phyloP scores from a whole-genome alignment of 1,284 basidiomycete genomes.

The Rhodotorula sp. region DNA sequence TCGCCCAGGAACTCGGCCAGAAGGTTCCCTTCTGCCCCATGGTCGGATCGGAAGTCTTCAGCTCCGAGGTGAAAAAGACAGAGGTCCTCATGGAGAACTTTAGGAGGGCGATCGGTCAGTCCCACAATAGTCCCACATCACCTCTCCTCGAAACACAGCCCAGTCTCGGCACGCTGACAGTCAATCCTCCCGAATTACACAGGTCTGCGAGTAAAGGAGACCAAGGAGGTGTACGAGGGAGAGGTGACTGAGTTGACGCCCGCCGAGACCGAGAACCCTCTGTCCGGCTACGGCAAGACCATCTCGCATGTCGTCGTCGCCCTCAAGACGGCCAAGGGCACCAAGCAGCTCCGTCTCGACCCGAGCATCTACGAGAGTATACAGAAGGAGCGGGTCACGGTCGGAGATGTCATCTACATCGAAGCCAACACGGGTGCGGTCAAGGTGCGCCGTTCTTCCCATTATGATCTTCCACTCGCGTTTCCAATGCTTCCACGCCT shows the following conservation, averaged over 20 bases:
- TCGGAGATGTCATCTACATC: slow-evolving; percentile 96
- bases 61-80: slow-evolving; percentile 97
- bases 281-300: slow-evolving; percentile 97
- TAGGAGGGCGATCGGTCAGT: slow-evolving; percentile 83
- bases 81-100: slow-evolving; percentile 97
- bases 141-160: not conserved
- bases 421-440: slow-evolving; percentile 93
- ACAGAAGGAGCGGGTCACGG: slow-evolving; percentile 92
- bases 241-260: slow-evolving; percentile 97
- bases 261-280: slow-evolving; percentile 88
- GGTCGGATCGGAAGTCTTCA: slow-evolving; percentile 97
- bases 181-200: not conserved
- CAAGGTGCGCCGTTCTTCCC: slow-evolving; percentile 60
- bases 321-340: slow-evolving; percentile 97
- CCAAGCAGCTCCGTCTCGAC: slow-evolving; percentile 92
- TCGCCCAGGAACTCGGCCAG: slow-evolving; percentile 87
- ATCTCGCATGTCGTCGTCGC: slow-evolving; percentile 95
- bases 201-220: slow-evolving; percentile 96
- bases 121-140: slow-evolving; percentile 45
- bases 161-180: not conserved
- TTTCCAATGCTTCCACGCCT: not conserved
- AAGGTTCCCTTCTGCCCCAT: slow-evolving; percentile 98
- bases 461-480: not conserved
- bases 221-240: slow-evolving; percentile 97
- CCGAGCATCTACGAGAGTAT: slow-evolving; percentile 96